Conservation (phyloP, 2,329 filamentous ascomycete genomes). For the Diaporthe sp. region DNA sequence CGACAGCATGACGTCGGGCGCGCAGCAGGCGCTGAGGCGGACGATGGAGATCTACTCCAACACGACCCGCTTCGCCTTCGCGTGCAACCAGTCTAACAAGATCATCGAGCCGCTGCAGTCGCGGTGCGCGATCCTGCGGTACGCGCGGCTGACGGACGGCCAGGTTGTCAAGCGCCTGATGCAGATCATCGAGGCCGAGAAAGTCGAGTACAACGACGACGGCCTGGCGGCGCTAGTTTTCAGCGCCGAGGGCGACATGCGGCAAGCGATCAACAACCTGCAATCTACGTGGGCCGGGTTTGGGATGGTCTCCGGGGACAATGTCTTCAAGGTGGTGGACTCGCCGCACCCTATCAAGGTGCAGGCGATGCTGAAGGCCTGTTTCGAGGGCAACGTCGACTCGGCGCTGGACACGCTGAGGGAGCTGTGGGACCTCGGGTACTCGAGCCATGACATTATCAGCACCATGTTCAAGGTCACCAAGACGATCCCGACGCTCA, state of each 20-base stretch:
- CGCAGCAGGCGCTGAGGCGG: conserved; percentile 91
- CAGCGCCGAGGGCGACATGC: conserved; percentile 97
- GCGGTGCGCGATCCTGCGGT: conserved; percentile 93
- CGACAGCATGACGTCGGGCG: conserved; percentile 97
- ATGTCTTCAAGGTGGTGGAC: conserved; percentile 98
- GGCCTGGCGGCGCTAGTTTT: conserved; percentile 96
- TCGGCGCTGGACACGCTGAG: conserved; percentile 85
- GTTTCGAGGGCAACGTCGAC: conserved; percentile 92
- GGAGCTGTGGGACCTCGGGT: conserved; percentile 94
- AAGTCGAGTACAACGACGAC: conserved; percentile 91
- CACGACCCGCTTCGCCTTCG: conserved; percentile 96
- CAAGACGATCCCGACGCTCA: conserved; percentile 91
- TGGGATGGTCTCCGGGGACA: conserved; percentile 96
- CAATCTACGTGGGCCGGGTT: conserved; percentile 95
- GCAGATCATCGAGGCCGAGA: conserved; percentile 93
- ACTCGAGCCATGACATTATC: conserved; percentile 99
- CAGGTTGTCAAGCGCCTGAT: conserved; percentile 91
- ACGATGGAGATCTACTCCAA: conserved; percentile 99
- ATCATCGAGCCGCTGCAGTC: conserved; percentile 99
- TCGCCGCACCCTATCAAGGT: conserved; percentile 98
- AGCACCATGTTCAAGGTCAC: conserved; percentile 99
- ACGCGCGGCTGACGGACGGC: conserved; percentile 89
- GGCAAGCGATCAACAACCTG: conserved; percentile 98
- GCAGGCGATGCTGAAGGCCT: conserved; percentile 97
- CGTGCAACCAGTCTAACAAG: conserved; percentile 98